Percentiles rank a stretch among this genome's conserved stretches.
Evolutionary conservation across 2,329 filamentous ascomycete genomes (phyloP).

Genomic region (Pseudophaeomoniella oleicola): DNA sequence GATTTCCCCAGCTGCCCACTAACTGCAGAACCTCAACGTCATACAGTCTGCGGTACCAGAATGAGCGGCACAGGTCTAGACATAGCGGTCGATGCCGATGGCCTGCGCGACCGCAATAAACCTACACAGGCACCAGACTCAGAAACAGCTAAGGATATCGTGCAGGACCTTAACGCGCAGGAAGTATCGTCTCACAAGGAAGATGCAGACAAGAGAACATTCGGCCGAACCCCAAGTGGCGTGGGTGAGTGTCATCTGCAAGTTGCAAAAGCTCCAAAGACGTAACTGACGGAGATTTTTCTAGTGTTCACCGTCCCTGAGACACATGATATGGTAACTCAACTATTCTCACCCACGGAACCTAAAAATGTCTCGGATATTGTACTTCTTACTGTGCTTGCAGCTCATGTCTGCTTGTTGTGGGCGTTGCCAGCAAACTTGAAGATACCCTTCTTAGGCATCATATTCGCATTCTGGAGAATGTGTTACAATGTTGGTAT

Average conservation of each 20-base stretch:
- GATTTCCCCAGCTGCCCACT: neutral
- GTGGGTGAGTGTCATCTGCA: slow-evolving; percentile 79
- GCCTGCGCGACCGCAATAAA: slow-evolving; percentile 33
- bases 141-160: slow-evolving; percentile 29
- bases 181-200: slow-evolving; percentile 30
- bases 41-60: slow-evolving; percentile 5
- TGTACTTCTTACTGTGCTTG: slow-evolving; percentile 65
- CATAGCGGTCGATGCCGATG: slow-evolving; percentile 20
- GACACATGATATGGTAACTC: slow-evolving; percentile 98
- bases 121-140: slow-evolving; percentile 18
- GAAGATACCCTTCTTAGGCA: slow-evolving; percentile 64
- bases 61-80: slow-evolving; percentile 25
- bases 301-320: slow-evolving; percentile 88
- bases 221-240: slow-evolving; percentile 79
- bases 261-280: too few relatives aligned
- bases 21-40: neutral
- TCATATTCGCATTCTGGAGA: slow-evolving; percentile 83
- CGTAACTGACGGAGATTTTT: too few relatives aligned
- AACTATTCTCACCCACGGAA: slow-evolving; percentile 83
- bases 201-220: slow-evolving; percentile 56
- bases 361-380: slow-evolving; percentile 89
- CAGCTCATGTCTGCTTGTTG: slow-evolving; percentile 56
- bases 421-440: slow-evolving; percentile 55
- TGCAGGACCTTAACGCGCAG: slow-evolving; percentile 33
- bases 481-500: slow-evolving; percentile 88